Base-by-base conservation (phyloP, 192 early-diverging fungal genomes). In the Jimgerdemannia lactiflua region DNA sequence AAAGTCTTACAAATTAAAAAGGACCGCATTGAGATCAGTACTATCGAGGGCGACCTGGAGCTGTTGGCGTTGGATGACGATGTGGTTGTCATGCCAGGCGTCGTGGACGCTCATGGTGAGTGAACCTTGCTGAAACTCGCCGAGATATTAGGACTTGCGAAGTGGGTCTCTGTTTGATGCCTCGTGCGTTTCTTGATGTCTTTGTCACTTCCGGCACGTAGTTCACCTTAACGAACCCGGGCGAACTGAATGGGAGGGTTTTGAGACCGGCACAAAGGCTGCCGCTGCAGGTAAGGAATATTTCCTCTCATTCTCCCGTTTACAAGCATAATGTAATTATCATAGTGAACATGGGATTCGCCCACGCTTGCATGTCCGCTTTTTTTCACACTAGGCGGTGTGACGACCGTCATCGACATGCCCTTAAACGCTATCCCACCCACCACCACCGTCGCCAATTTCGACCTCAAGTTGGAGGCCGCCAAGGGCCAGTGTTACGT, bases 151-250 rank as follows among this genome's bases (percentile, higher is more conserved):
- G 29, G 29, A 29, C 29, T 29, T 20, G 17, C 44, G 39, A 42
- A 72, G 4, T 9, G 42, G 6, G 14, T 63, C 29, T 29, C 39
- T 69, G 40, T 70, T 64, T 20, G 63, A 70, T 71, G 43, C 70
- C 65, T 65, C 74, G 42, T 59, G 71, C 71, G 68, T 72, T 49
- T 42, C 67, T 67, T 42, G 43, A 29, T 29, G 29, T 29, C 29
- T 29, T 29, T 29, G 29, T 29, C 79, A 29, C 29, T 29, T 29
- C 29, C 29, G 29, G 29, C 29, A 29, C 29, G 29, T 29, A 85
- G 93, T 95, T 14, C 93, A 95, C 76, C 87, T 95, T 79, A 95
- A 95, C 76, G 92, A 95, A 81, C 93, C 93, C 10, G 93, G 93
- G 39, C 89, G 93, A 81, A 95, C 93, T 70, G 86, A 91, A 75